Base-by-base conservation (phyloP, 192 early-diverging fungal genomes). In the Backusella tarrabulga region DNA sequence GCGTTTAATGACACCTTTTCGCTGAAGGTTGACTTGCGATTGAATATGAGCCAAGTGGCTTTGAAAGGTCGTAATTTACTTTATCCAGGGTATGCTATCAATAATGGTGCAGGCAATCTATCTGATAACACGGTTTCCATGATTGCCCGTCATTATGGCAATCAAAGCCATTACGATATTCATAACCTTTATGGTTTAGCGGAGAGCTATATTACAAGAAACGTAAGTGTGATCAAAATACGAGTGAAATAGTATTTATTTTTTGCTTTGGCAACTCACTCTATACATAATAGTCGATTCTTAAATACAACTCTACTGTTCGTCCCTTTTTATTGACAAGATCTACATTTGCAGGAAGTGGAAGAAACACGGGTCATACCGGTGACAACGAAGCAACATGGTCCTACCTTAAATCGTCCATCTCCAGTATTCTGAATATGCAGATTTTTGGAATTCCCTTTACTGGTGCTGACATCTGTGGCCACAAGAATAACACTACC, bases 401-500 rank as follows among this genome's bases (percentile, higher is more conserved):
- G 85, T 15, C 80, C 12, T 85, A 88, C 71, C 76, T 94, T 68
- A 83, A 86, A 35, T 40, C 83, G n/a, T 93, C 91, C 0, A 90
- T 93, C 69, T 56, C 91, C 6, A 88, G 85, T 17, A 76, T 88
- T 34, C 81, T 94, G 19, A 83, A 84, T 42, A 91, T 94, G 81
- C 90, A 91, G 29, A 78, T 93, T 8, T 92, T 92, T 76, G 92
- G 91, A 34, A 88, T 94, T 38, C 89, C 90, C 0, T 90, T 90
- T 82, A 84, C 88, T 4, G 92, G 92, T 8, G 79, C 91, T 8
- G 91, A 94, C 76, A 88, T 94, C 44, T 91, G 92, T 68, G 92
- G 92, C 46, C 46, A n/a, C 19, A 19, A 19, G 0, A 15, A 44
- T 15, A 5, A 6, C 19, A 82, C 19, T 38, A 79, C 88, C 0